Evolutionary conservation across 257 asterid species (phyloP).

Genomic region (Forsythia suspensa): DNA sequence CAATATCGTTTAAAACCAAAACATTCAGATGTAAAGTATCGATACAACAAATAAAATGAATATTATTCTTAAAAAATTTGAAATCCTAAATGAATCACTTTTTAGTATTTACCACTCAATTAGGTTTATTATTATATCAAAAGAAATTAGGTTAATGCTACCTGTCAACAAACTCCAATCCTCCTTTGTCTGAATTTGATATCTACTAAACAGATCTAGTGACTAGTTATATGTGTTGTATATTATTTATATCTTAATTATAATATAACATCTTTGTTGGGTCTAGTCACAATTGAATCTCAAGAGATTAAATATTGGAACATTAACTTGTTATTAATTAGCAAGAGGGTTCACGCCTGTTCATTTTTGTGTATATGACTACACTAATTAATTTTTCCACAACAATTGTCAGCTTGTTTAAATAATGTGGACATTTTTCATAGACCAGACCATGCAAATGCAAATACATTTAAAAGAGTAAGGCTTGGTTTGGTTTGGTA

Average conservation of each 20-base stretch:
- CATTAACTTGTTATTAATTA: neutral
- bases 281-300: neutral
- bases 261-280: neutral
- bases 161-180: neutral
- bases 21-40: too few relatives aligned
- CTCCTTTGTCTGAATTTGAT: neutral
- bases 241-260: neutral
- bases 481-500: too few relatives aligned
- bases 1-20: too few relatives aligned
- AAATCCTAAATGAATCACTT: too few relatives aligned
- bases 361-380: neutral
- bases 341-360: neutral
- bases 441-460: neutral
- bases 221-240: too few relatives aligned
- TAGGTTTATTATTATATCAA: too few relatives aligned
- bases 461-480: too few relatives aligned
- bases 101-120: too few relatives aligned
- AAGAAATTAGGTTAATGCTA: too few relatives aligned
- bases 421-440: neutral
- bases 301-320: neutral
- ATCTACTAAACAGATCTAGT: too few relatives aligned
- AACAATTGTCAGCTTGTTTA: neutral
- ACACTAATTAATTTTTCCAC: neutral
- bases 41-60: too few relatives aligned
- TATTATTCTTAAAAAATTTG: too few relatives aligned